Percentiles rank a stretch among this genome's conserved stretches.
Conservation (phyloP, 768 basidiomycete species). For the Leucocoprinus sp. region DNA sequence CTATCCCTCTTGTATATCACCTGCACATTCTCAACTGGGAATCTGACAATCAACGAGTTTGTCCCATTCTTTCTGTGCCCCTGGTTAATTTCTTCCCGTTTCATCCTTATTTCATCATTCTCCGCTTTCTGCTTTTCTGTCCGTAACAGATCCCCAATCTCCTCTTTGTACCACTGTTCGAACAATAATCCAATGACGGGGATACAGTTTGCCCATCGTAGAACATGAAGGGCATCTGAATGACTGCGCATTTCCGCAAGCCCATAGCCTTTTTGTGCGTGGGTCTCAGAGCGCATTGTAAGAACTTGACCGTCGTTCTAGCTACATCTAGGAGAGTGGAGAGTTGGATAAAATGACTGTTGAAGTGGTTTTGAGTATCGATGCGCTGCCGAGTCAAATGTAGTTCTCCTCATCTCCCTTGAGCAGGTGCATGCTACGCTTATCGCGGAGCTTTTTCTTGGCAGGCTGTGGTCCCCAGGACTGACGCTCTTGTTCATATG, state of each 20-base stretch:
- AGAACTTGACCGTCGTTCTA: slow-evolving; percentile 79
- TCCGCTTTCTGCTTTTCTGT: slow-evolving; percentile 55
- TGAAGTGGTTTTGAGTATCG: neutral
- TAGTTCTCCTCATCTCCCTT: slow-evolving; percentile 79
- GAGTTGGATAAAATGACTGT: slow-evolving; percentile 92
- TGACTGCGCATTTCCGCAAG: slow-evolving; percentile 88
- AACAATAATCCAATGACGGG: slow-evolving; percentile 54
- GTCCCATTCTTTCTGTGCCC: slow-evolving; percentile 31
- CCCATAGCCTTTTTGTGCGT: slow-evolving; percentile 73
- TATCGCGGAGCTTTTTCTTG: slow-evolving; percentile 86
- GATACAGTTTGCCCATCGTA: slow-evolving; percentile 95
- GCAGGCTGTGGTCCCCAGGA: slow-evolving; percentile 31
- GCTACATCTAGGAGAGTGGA: slow-evolving; percentile 70
- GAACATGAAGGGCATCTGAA: slow-evolving; percentile 80
- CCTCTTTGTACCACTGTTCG: slow-evolving; percentile 80
- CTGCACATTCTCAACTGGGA: slow-evolving; percentile 91
- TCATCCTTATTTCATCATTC: slow-evolving; percentile 45
- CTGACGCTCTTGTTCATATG: too few species aligned
- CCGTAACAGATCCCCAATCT: slow-evolving; percentile 52
- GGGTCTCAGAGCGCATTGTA: slow-evolving; percentile 69
- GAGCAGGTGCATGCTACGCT: slow-evolving; percentile 91
- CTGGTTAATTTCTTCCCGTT: slow-evolving; percentile 45
- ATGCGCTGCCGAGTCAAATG: neutral
- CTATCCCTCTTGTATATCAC: slow-evolving; percentile 70
- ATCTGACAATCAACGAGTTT: slow-evolving; percentile 77